These are phyloP conservation scores for Malania oleifera DNA, from an alignment of 164 flowering plant species.

Conservation along the genomic window DNA sequence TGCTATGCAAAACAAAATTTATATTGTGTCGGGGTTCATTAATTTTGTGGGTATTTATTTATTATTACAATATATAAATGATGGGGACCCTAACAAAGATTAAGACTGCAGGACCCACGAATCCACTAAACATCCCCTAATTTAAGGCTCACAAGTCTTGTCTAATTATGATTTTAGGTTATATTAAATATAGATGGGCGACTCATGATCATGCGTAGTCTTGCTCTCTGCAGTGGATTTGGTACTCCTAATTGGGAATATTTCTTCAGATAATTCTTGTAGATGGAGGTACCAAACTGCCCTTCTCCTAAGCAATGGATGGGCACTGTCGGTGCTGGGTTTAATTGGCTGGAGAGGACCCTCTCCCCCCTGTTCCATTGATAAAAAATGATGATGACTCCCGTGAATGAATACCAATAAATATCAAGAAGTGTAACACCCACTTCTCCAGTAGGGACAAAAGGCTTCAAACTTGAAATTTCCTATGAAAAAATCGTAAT, in stretches of 20 bases:
- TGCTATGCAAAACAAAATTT: too few relatives aligned
- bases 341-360: conserved; percentile 14
- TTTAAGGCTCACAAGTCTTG: conserved; percentile 4
- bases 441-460: conserved; percentile 21
- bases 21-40: too few relatives aligned
- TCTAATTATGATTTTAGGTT: neutral
- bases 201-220: neutral
- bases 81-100: too few relatives aligned
- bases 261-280: neutral
- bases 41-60: too few relatives aligned
- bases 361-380: too few relatives aligned
- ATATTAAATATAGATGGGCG: neutral
- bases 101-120: conserved; percentile 10
- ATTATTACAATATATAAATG: too few relatives aligned
- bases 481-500: too few relatives aligned
- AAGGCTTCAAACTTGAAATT: conserved; percentile 16
- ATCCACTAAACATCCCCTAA: conserved; percentile 8
- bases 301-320: neutral
- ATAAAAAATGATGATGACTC: conserved; percentile 9
- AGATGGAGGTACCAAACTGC: neutral
- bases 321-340: neutral
- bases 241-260: neutral
- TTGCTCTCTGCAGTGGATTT: neutral
- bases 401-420: conserved; percentile 6
- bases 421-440: too few relatives aligned